phyloP scores from a whole-genome alignment of 2,329 filamentous ascomycete genomes.

The Arthroderma sp. region DNA sequence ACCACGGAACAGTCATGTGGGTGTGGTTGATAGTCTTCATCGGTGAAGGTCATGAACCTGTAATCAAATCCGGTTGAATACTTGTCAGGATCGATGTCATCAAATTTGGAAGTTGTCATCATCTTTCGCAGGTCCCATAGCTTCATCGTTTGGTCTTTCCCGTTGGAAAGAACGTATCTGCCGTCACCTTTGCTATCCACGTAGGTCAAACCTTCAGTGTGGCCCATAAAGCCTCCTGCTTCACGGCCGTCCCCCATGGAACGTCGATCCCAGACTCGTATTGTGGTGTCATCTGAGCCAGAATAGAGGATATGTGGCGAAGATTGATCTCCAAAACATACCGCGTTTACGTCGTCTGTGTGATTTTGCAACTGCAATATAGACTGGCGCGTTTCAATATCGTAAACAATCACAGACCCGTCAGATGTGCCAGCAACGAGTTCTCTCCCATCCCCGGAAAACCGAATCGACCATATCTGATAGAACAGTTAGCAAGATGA shows the following conservation, averaged over 20 bases:
- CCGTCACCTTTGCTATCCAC: slow-evolving; percentile 74
- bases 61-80: slow-evolving; percentile 53
- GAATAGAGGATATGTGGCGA: slow-evolving; percentile 93
- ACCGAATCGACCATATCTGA: slow-evolving; percentile 77
- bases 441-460: slow-evolving; percentile 81
- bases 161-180: slow-evolving; percentile 83
- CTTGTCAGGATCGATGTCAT: slow-evolving; percentile 37
- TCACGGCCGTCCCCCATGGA: slow-evolving; percentile 49
- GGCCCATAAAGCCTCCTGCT: slow-evolving; percentile 46
- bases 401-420: slow-evolving; percentile 73
- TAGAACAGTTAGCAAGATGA: slow-evolving; percentile 9
- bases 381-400: slow-evolving; percentile 67
- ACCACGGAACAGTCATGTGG: slow-evolving; percentile 82
- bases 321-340: slow-evolving; percentile 80
- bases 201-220: slow-evolving; percentile 47
- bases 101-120: slow-evolving; percentile 53
- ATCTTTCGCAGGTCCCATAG: slow-evolving; percentile 90
- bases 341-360: slow-evolving; percentile 82
- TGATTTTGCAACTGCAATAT: slow-evolving; percentile 69
- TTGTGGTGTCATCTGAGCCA: slow-evolving; percentile 82
- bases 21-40: slow-evolving; percentile 48
- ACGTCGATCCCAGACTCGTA: slow-evolving; percentile 92
- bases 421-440: slow-evolving; percentile 79
- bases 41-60: slow-evolving; percentile 43
- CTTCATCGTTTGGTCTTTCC: slow-evolving; percentile 94